Evolutionary conservation across 768 basidiomycete genomes (phyloP).

Genomic region (Lentinula aciculospora): DNA sequence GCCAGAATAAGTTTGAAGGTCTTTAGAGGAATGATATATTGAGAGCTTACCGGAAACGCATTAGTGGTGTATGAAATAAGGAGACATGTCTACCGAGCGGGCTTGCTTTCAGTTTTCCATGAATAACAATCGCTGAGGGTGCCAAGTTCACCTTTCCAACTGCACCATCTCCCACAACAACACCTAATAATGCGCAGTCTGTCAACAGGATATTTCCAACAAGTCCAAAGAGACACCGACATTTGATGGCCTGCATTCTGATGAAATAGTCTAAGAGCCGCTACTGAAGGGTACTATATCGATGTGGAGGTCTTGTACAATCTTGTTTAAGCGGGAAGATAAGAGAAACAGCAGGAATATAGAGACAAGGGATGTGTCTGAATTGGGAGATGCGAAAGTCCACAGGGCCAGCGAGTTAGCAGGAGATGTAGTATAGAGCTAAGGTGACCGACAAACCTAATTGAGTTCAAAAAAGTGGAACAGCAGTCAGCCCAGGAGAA

Average conservation of each 20-base stretch:
- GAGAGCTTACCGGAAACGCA: conserved; percentile 78
- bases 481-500: not conserved
- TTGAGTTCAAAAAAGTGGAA: not conserved
- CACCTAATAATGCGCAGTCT: conserved; percentile 49
- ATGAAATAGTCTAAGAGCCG: conserved; percentile 2
- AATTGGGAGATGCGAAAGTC: not conserved
- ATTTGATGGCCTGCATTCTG: conserved; percentile 89
- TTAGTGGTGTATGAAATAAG: conserved; percentile 99
- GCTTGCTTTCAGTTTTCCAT: not conserved
- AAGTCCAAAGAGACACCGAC: conserved; percentile 36
- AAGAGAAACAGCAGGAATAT: not conserved
- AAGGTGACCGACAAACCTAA: not conserved
- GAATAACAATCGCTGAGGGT: not conserved
- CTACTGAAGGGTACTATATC: conserved; percentile 2
- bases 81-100: conserved; percentile 75
- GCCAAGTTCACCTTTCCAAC: conserved; percentile 80
- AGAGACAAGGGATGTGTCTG: conserved; percentile 8
- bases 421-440: not conserved
- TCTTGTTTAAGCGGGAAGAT: not conserved
- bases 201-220: conserved; percentile 23
- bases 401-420: not conserved
- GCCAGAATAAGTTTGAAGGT: conserved; percentile 14
- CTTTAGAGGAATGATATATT: conserved; percentile 4
- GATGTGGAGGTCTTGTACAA: conserved; percentile 2
- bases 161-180: conserved; percentile 98